A percentile compares a stretch with the other conserved stretches of the same genome.
phyloP scores from a whole-genome alignment of 805 yeast species.

The Sugiyamaella mastotermitis region DNA sequence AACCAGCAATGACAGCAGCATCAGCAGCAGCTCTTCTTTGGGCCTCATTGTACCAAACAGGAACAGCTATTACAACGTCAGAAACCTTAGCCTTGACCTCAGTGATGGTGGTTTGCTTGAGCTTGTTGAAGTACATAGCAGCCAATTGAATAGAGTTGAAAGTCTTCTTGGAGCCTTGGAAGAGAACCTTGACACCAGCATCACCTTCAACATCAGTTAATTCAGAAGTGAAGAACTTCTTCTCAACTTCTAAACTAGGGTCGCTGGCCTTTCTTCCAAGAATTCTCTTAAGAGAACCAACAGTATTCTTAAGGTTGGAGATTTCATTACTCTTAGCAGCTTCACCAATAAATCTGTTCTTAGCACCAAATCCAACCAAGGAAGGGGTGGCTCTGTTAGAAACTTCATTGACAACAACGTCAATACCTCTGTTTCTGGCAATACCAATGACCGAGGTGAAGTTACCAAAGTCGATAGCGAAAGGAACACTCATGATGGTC shows the following conservation, averaged over 20 bases:
- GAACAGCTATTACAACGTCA: conserved; percentile 92
- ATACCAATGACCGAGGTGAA: conserved; percentile 84
- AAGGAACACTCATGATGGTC: conserved; percentile 74
- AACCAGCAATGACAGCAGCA: conserved; percentile 92
- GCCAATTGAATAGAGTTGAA: conserved; percentile 86
- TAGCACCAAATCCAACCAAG: conserved; percentile 83
- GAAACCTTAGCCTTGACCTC: conserved; percentile 79
- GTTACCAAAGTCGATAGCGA: conserved; percentile 98
- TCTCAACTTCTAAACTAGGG: conserved; percentile 72
- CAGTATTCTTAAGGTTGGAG: conserved; percentile 93
- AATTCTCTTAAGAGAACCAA: conserved; percentile 88
- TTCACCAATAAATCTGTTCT: conserved; percentile 92
- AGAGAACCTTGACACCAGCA: conserved; percentile 81
- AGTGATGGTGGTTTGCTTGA: conserved; percentile 68
- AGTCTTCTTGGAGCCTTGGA: conserved; percentile 66
- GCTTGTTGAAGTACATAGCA: conserved; percentile 91
- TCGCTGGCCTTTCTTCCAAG: conserved; percentile 71
- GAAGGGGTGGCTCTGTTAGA: conserved; percentile 96
- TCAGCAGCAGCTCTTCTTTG: conserved; percentile 96
- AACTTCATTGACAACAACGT: conserved; percentile 95
- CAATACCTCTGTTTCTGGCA: conserved; percentile 98
- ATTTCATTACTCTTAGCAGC: conserved; percentile 94
- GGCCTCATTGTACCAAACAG: conserved; percentile 93
- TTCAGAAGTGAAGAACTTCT: conserved; percentile 65
- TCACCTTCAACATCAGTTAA: conserved; percentile 66